A percentile compares a stretch with the other conserved stretches of the same genome.
Conservation (phyloP, 305 asterid genomes). For the Fraxinus baroniana region DNA sequence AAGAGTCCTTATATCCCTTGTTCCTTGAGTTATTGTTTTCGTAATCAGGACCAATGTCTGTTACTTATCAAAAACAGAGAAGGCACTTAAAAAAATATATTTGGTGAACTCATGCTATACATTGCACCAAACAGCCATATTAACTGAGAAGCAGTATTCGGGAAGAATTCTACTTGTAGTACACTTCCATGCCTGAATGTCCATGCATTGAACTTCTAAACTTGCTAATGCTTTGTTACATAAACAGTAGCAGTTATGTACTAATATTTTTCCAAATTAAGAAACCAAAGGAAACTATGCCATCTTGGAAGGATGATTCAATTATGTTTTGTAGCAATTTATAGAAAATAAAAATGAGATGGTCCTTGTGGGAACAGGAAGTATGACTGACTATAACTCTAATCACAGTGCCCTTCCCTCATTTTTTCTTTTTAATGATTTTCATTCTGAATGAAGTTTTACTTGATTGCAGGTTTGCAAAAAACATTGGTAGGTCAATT, state of each 20-base stretch:
- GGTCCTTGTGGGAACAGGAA: too few species aligned
- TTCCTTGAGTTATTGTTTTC: not conserved
- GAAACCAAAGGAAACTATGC: not conserved
- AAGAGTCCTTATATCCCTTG: constrained; percentile 28
- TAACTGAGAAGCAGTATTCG: not conserved
- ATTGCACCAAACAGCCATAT: not conserved
- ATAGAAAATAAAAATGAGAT: not conserved
- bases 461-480: constrained; percentile 67
- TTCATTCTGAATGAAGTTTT: constrained; percentile 18
- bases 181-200: not conserved
- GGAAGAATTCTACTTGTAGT: not conserved
- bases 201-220: too few species aligned
- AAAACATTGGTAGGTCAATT: constrained; percentile 87
- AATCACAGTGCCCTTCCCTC: not conserved
- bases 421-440: not conserved
- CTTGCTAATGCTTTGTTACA: too few species aligned
- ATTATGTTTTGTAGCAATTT: not conserved
- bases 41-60: not conserved
- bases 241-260: too few species aligned
- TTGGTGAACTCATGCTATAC: too few species aligned
- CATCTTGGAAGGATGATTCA: not conserved
- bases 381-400: too few species aligned
- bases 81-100: not conserved
- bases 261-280: too few species aligned
- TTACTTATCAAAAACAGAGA: not conserved